A percentile compares a stretch with the other conserved stretches of the same genome.
Evolutionary conservation across 2,329 filamentous ascomycete genomes (phyloP).

Genomic region (Cordyceps militaris): DNA sequence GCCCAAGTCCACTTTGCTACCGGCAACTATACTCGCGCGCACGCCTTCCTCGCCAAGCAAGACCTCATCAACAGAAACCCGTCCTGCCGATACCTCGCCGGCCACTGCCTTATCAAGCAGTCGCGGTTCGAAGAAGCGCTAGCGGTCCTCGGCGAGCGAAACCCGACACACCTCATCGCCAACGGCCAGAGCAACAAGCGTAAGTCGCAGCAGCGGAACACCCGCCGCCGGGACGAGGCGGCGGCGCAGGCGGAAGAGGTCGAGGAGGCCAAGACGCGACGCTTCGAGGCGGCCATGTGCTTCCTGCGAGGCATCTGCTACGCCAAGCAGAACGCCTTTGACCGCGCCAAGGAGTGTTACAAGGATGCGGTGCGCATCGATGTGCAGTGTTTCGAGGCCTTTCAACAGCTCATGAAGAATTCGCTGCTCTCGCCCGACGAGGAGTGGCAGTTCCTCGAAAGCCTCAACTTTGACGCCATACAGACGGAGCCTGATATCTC

Average conservation of each 20-base stretch:
- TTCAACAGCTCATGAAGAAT: conserved; percentile 97
- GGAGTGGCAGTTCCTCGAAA: conserved; percentile 83
- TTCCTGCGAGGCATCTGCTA: conserved; percentile 90
- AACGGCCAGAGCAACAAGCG: conserved; percentile 38
- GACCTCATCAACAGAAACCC: conserved; percentile 75
- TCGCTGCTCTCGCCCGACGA: conserved; percentile 83
- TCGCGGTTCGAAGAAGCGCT: conserved; percentile 85
- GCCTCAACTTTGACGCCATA: conserved; percentile 83
- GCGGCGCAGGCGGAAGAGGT: conserved; percentile 32
- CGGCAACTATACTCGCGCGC: conserved; percentile 87
- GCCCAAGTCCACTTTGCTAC: conserved; percentile 97
- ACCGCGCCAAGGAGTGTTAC: conserved; percentile 96
- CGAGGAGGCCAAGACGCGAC: conserved; percentile 67
- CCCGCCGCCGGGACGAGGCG: conserved; percentile 27
- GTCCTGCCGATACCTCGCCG: conserved; percentile 86
- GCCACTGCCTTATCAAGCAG: conserved; percentile 91
- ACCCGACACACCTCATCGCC: conserved; percentile 79
- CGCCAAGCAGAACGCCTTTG: conserved; percentile 94
- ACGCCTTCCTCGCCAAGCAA: conserved; percentile 76
- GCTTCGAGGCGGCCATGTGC: conserved; percentile 96
- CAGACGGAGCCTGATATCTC: conserved; percentile 57
- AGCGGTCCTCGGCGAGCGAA: conserved; percentile 78
- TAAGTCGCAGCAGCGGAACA: conserved; percentile 28
- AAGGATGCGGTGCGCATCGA: conserved; percentile 96
- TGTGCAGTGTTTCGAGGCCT: conserved; percentile 96